Conservation (phyloP, 495 filamentous ascomycete genomes). For the Platismatia glauca region DNA sequence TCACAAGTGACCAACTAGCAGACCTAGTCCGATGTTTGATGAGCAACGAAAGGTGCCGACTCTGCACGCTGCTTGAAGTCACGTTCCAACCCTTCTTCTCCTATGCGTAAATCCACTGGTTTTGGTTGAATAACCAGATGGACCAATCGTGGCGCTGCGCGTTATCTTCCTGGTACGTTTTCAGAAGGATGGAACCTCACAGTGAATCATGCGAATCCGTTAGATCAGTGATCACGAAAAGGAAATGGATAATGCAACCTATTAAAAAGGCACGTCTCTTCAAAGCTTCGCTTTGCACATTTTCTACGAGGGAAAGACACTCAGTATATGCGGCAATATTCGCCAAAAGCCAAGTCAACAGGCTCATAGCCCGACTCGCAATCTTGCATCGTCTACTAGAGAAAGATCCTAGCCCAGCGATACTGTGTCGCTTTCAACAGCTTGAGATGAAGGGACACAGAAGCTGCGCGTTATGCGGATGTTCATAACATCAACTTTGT, state of each 20-base stretch:
- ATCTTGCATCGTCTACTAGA: background rate
- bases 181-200: background rate
- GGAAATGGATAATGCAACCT: background rate
- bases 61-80: too few relatives aligned
- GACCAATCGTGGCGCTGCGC: background rate
- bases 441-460: background rate
- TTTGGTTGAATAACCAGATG: background rate
- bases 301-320: background rate
- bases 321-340: background rate
- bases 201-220: background rate
- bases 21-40: too few relatives aligned
- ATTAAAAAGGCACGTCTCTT: background rate
- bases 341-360: background rate
- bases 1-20: background rate
- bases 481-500: slow-evolving; percentile 9
- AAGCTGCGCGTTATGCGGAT: background rate
- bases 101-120: background rate
- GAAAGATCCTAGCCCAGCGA: background rate
- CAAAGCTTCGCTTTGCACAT: background rate
- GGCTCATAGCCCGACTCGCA: background rate
- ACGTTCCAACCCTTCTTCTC: background rate
- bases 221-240: background rate
- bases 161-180: background rate
- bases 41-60: too few relatives aligned
- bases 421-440: background rate